Conservation (phyloP, 352 stramenopile genomes). For the Pythium volutum region DNA sequence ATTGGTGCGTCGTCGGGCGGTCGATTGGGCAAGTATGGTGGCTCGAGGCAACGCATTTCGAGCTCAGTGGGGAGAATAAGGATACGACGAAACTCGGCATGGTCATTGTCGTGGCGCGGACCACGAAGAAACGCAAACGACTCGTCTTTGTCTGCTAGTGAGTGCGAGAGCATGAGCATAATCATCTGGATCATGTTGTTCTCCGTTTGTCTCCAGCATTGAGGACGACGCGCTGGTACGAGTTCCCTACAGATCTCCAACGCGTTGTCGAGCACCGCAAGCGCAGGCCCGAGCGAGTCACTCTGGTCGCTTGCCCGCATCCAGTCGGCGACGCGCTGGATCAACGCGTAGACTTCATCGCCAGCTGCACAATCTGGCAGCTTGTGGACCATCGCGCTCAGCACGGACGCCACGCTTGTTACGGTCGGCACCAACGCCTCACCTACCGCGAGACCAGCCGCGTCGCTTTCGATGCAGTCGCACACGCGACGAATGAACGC, state of each 20-base stretch:
- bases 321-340: background rate
- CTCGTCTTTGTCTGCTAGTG: background rate
- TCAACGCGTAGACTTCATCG: constrained; percentile 19
- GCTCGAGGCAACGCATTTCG: constrained; percentile 26
- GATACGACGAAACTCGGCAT: constrained; percentile 10
- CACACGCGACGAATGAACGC: constrained; percentile 15
- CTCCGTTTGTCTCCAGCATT: background rate
- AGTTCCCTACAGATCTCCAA: constrained; percentile 20
- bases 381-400: constrained; percentile 11
- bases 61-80: constrained; percentile 23
- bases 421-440: background rate
- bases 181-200: background rate
- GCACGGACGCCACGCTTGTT: background rate
- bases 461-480: constrained; percentile 2
- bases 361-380: background rate
- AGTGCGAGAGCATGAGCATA: too few relatives aligned
- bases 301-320: background rate
- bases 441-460: background rate
- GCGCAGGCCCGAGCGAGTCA: background rate
- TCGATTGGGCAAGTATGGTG: constrained; percentile 12
- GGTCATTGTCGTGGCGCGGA: constrained; percentile 28
- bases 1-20: background rate
- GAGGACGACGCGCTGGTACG: constrained; percentile 11
- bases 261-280: background rate
- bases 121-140: background rate